Conservation (phyloP, 108 stramenopile genomes). For the Cyclotella cryptica region DNA sequence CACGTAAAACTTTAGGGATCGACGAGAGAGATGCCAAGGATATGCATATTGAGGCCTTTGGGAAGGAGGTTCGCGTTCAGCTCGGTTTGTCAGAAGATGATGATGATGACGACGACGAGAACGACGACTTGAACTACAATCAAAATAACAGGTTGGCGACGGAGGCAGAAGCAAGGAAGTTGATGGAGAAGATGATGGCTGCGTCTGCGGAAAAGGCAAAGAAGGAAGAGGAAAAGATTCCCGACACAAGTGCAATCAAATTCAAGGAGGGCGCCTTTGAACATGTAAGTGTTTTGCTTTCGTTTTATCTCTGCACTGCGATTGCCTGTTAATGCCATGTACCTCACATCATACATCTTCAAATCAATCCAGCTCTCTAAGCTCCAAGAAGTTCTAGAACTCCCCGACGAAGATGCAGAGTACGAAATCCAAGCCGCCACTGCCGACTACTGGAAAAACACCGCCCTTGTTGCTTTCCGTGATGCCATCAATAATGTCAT, state of each 20-base stretch:
- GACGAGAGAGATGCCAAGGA: slow-evolving; percentile 67
- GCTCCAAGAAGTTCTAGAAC: slow-evolving; percentile 70
- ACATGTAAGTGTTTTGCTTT: slow-evolving; percentile 54
- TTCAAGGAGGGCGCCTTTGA: slow-evolving; percentile 73
- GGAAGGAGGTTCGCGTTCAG: slow-evolving; percentile 69
- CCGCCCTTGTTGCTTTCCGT: slow-evolving; percentile 65
- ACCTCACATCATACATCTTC: not conserved
- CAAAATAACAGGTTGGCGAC: slow-evolving; percentile 39
- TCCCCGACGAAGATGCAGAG: slow-evolving; percentile 68
- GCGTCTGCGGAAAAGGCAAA: slow-evolving; percentile 22
- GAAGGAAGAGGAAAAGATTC: slow-evolving; percentile 9
- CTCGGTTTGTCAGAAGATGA: slow-evolving; percentile 65
- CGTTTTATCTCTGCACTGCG: not conserved
- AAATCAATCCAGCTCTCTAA: slow-evolving; percentile 60
- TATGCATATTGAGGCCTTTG: slow-evolving; percentile 77
- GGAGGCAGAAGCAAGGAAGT: slow-evolving; percentile 22
- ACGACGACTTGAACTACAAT: slow-evolving; percentile 35
- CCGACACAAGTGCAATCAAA: slow-evolving; percentile 56
- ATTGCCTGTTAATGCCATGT: not conserved
- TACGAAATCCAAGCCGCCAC: slow-evolving; percentile 72
- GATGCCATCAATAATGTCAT: slow-evolving; percentile 57
- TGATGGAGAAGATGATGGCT: slow-evolving; percentile 33
- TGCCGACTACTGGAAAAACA: slow-evolving; percentile 69
- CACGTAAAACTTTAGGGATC: slow-evolving; percentile 78
- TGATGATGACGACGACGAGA: slow-evolving; percentile 47